These are phyloP conservation scores for Quercus dentata DNA, from an alignment of 306 rosid genomes.

Conservation along the genomic window DNA sequence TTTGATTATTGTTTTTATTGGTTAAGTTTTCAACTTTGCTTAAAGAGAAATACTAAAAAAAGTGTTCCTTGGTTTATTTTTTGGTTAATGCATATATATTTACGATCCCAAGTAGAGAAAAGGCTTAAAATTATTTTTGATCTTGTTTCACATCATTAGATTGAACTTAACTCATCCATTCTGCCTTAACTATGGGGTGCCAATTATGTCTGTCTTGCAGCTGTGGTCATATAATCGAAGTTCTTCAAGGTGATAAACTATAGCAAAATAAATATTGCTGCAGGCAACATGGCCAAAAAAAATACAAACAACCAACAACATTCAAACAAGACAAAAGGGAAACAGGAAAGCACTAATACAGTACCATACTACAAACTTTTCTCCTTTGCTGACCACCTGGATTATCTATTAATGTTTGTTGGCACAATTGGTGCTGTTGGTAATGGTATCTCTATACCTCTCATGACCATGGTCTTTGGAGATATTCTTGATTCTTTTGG, in stretches of 20 bases:
- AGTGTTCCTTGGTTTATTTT: background rate
- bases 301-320: slow-evolving; percentile 23
- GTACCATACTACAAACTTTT: slow-evolving; percentile 77
- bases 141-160: background rate
- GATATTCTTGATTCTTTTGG: slow-evolving; percentile 66
- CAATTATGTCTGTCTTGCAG: slow-evolving; percentile 24
- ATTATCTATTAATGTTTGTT: slow-evolving; percentile 52
- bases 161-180: background rate
- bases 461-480: slow-evolving; percentile 67
- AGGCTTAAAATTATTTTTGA: background rate
- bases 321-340: slow-evolving; percentile 31
- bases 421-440: slow-evolving; percentile 66
- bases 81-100: background rate
- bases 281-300: slow-evolving; percentile 37
- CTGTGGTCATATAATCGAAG: slow-evolving; percentile 7
- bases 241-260: slow-evolving; percentile 1
- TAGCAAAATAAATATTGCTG: background rate
- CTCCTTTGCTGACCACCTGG: slow-evolving; percentile 72
- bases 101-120: background rate
- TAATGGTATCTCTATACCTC: slow-evolving; percentile 56
- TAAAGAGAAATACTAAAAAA: background rate
- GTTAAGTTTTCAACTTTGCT: background rate
- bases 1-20: background rate
- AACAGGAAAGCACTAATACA: slow-evolving; percentile 28
- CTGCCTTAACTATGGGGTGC: background rate